phyloP scores from a whole-genome alignment of 768 basidiomycete species.

The Trametes cubensis region DNA sequence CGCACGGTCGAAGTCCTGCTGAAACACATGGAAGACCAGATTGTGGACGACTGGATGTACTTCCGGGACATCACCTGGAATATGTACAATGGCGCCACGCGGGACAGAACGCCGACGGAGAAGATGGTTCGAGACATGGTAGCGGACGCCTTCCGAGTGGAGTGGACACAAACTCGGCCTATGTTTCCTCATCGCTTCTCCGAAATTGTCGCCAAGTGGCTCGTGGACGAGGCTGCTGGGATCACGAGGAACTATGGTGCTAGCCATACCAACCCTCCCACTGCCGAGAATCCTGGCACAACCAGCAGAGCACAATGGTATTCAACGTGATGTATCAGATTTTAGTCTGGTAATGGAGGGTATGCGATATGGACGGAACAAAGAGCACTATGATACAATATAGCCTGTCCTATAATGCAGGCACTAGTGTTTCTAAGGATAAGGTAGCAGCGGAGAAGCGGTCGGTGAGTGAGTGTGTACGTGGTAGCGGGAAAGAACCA shows the following conservation, averaged over 20 bases:
- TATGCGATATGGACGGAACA: neutral
- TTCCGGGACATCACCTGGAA: conserved; percentile 49
- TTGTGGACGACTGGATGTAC: conserved; percentile 72
- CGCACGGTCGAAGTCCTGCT: conserved; percentile 79
- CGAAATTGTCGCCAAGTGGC: neutral
- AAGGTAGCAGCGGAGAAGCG: neutral
- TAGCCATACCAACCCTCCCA: neutral
- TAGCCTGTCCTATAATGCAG: neutral
- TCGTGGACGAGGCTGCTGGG: neutral
- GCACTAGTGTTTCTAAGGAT: neutral
- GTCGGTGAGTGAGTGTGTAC: too few relatives aligned
- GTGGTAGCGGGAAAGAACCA: too few relatives aligned
- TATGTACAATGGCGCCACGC: conserved; percentile 19
- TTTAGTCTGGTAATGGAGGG: neutral
- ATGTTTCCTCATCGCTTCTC: neutral
- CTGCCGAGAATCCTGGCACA: too few relatives aligned
- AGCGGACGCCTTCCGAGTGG: conserved; percentile 24
- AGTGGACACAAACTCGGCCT: conserved; percentile 1
- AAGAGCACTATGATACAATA: neutral
- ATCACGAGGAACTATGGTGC: neutral
- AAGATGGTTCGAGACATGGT: conserved; percentile 26
- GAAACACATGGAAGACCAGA: conserved; percentile 71
- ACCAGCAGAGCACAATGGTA: too few relatives aligned
- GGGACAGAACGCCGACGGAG: conserved; percentile 23
- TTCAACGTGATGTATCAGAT: neutral